Conservation (phyloP, 441 rosid species). For the Adansonia madagascariensis region DNA sequence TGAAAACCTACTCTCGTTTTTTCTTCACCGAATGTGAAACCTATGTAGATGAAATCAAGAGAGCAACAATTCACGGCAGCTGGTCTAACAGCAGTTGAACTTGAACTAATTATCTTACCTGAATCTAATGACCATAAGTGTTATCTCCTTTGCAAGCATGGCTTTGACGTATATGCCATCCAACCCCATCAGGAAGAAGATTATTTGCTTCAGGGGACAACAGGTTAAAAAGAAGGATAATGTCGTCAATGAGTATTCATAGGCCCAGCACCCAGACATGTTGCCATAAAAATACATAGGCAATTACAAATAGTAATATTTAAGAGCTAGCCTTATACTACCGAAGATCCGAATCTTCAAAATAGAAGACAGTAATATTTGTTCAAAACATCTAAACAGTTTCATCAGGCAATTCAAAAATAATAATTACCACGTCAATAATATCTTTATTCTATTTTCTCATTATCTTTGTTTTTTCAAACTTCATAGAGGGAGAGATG, state of each 20-base stretch:
- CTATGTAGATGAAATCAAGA: background rate
- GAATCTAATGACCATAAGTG: background rate
- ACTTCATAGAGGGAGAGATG: background rate
- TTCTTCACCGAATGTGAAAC: background rate
- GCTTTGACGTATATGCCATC: background rate
- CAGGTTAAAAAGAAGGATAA: background rate
- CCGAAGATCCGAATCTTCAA: background rate
- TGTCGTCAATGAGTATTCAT: background rate
- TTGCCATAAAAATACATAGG: background rate
- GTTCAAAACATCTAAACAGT: background rate
- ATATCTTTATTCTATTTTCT: background rate
- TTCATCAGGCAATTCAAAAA: background rate
- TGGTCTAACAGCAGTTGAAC: background rate
- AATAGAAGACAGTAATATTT: background rate
- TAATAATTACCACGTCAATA: background rate
- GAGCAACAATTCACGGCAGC: background rate
- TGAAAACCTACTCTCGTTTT: background rate
- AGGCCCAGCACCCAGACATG: background rate
- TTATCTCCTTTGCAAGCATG: background rate
- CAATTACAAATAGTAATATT: background rate
- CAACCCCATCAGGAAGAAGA: background rate
- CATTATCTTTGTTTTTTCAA: background rate
- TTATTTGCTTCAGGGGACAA: background rate
- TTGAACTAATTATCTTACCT: background rate
- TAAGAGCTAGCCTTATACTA: background rate